Conservation (phyloP, 345 rosid species). For the Rubroshorea leprosula region DNA sequence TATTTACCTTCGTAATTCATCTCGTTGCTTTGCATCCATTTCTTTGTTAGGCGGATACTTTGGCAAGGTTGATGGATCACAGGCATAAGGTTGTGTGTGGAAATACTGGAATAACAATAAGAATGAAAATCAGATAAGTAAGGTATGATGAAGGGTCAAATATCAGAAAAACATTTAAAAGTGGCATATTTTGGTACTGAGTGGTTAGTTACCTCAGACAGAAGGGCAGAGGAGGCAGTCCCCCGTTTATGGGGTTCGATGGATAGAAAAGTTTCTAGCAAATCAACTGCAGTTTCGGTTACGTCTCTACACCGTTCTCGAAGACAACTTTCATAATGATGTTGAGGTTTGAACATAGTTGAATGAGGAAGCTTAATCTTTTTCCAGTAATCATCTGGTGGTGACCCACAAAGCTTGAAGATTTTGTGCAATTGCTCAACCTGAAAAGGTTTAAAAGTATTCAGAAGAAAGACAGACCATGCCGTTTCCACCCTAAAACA, state of each 20-base stretch:
- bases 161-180: no score
- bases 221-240: slow-evolving; percentile 63
- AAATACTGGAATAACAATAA: slow-evolving; percentile 37
- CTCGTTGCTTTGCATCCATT: slow-evolving; percentile 65
- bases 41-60: slow-evolving; percentile 75
- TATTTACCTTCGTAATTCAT: slow-evolving; percentile 51
- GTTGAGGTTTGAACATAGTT: slow-evolving; percentile 57
- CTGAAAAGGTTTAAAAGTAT: no score
- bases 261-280: slow-evolving; percentile 54
- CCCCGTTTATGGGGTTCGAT: slow-evolving; percentile 64
- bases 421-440: slow-evolving; percentile 79
- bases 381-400: slow-evolving; percentile 63
- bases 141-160: no score
- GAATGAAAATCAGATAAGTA: background rate
- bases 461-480: no score
- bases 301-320: slow-evolving; percentile 54
- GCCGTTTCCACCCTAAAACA: no score
- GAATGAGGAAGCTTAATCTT: slow-evolving; percentile 51
- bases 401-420: slow-evolving; percentile 75
- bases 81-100: slow-evolving; percentile 50
- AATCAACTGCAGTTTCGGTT: slow-evolving; percentile 33
- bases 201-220: slow-evolving; percentile 42
- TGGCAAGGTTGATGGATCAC: slow-evolving; percentile 71
- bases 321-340: slow-evolving; percentile 45
- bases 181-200: background rate